Base-by-base conservation (phyloP, 805 yeast species). In the Priceomyces carsonii region DNA sequence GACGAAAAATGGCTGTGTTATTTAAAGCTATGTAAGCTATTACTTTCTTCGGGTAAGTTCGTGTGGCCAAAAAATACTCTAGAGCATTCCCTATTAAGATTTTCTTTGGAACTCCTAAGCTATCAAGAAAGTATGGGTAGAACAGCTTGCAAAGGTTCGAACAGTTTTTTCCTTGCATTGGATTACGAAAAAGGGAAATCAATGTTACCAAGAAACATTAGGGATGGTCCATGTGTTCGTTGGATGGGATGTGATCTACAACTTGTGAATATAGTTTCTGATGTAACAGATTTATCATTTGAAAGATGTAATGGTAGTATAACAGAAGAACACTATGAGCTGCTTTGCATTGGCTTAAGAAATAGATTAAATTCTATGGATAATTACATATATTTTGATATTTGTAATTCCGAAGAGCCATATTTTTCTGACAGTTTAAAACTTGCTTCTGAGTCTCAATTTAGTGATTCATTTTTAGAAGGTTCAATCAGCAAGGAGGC, bases 171-270 rank as follows among this genome's bases (percentile, higher is more conserved):
- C 34, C 35, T 45, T 41, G 37, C 38, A 21, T 36, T 42, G 20
- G 47, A 44, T 24, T 44, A 44, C 4, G 37, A 43, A 6, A 38
- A 37, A 16, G 40, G 31, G 10, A 27, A 19, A 17, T 18, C 23
- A 8, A 7, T 8, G 16, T 12, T n/a, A 10, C 6, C 26, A n/a
- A n/a, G n/a, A n/a, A n/a, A n/a, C n/a, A n/a, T n/a, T n/a, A n/a
- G 14, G n/a, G 18, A 29, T 22, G 22, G 24, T 4, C 34, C 28
- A 10, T 9, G 22, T 13, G 26, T 33, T 3, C 46, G 59, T 18
- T 61, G 66, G 66, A 57, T 55, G 53, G 66, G 65, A 10, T 58
- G 65, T 35, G 59, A 57, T 26, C 40, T 44, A 26, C 32, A 41
- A 6, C 40, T 61, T 28, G 32, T 59, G 2, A 44, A 47, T 22